A percentile compares a stretch with the other conserved stretches of the same genome.
phyloP scores from a whole-genome alignment of 768 basidiomycete genomes.

The Boletus tomentosulus region DNA sequence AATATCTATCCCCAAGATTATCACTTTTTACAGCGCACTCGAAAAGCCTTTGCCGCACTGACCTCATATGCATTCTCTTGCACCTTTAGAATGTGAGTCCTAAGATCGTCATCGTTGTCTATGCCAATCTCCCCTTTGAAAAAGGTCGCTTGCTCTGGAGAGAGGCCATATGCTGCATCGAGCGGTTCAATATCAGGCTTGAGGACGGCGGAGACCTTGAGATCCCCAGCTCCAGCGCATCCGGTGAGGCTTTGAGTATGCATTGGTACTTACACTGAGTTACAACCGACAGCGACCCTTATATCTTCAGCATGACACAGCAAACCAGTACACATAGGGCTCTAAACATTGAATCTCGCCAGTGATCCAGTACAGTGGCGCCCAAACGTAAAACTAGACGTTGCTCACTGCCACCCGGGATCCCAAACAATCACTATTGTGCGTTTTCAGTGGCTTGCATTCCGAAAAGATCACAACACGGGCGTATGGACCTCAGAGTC shows the following conservation, averaged over 20 bases:
- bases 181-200: not conserved
- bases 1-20: conserved; percentile 15
- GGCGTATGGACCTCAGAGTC: no score
- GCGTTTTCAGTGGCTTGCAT: no score
- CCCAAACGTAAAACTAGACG: no score
- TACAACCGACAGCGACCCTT: not conserved
- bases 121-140: conserved; percentile 30
- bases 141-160: conserved; percentile 22
- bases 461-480: no score
- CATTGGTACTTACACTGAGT: not conserved
- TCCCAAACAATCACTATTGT: no score
- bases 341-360: not conserved
- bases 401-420: not conserved
- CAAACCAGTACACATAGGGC: not conserved
- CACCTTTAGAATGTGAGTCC: conserved; percentile 28
- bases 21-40: not conserved
- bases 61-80: conserved; percentile 31
- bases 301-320: not conserved
- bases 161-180: not conserved
- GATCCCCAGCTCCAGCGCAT: conserved; percentile 6
- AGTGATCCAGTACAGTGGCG: no score
- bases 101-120: conserved; percentile 22
- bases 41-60: not conserved
- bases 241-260: not conserved
- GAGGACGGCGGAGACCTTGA: not conserved